Evolutionary conservation across 2,329 filamentous ascomycete species (phyloP), one percentile per base, ranked within the genome.

Genomic region (Aspergillus cejpii): DNA sequence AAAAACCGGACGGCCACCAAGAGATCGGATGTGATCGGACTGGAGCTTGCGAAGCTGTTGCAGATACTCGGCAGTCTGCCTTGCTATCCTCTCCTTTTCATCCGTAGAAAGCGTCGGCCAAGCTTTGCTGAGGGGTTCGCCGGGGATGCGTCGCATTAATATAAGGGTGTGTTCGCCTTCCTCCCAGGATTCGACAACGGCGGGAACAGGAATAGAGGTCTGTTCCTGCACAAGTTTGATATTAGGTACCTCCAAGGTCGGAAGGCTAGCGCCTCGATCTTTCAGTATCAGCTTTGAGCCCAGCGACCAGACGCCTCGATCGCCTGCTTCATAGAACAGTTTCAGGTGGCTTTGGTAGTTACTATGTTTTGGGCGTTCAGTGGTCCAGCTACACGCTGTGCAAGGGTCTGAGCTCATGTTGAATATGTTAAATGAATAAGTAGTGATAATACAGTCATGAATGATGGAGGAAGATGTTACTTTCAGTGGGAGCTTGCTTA

Each of bases 251-350:
- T 57, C 51, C 17, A 44, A 45, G 15, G 43, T 50, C 1, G 52
- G 49, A 5, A 45, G 33, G 7, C 11, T 15, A 15, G 3, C n/a
- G 11, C 38, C 36, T 21, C 53, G 52, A 41, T 63, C 56, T 53
- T 64, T 64, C n/a, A 65, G 15, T 23, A 64, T 57, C 24, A 57
- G 41, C 3, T 55, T 52, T 23, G 60, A 59, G 6, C 59, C 60
- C 23, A 63, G 24, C 5, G 54, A 55, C 60, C 59, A 63, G 14
- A 57, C 57, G 3, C 53, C 61, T n/a, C 59, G 55, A 31, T 58
- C 39, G 43, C 52, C 46, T 10, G 49, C 52, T 29, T 48, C 54
- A 39, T 62, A 61, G 50, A 55, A 50, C 3, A 52, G 15, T 37
- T 48, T 52, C 23, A 52, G 15, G 21, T 52, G 31, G 28, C 56